Percentiles rank a stretch among this genome's conserved stretches.
Evolutionary conservation across 257 asterid species (phyloP).

Genomic region (Anisodus tanguticus): DNA sequence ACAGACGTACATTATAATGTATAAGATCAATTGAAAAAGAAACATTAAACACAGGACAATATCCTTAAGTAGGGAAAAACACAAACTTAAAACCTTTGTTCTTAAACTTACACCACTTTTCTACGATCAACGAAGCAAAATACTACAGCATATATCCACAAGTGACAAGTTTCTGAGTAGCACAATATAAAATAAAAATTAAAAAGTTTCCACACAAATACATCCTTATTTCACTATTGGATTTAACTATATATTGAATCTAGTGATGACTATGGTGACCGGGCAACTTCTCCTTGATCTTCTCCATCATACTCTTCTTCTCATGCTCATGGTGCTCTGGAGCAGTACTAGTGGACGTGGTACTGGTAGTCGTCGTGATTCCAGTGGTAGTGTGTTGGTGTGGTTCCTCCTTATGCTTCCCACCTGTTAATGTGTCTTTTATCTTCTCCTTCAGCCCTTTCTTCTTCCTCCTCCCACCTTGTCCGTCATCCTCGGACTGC

Average conservation of each 20-base stretch:
- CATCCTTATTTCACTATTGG: background rate
- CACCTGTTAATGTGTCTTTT: slow-evolving; percentile 59
- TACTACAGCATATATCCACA: background rate
- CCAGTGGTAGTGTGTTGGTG: slow-evolving; percentile 23
- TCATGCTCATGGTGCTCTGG: slow-evolving; percentile 46
- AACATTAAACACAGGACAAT: too few relatives aligned
- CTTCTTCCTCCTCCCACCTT: slow-evolving; percentile 75
- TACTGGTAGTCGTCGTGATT: slow-evolving; percentile 36
- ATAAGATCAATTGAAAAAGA: too few relatives aligned
- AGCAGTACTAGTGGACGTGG: slow-evolving; percentile 38
- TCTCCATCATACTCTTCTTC: slow-evolving; percentile 78
- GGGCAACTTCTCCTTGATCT: slow-evolving; percentile 78
- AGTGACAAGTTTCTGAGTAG: background rate
- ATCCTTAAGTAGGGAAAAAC: too few relatives aligned
- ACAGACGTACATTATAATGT: background rate
- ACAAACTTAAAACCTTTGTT: too few relatives aligned
- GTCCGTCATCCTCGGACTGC: slow-evolving; percentile 76
- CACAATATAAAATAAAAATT: background rate
- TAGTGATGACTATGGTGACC: slow-evolving; percentile 60
- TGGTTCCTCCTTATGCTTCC: slow-evolving; percentile 44
- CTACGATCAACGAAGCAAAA: background rate
- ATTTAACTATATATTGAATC: background rate
- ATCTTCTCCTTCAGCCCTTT: slow-evolving; percentile 66
- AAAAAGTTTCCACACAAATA: background rate
- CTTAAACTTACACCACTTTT: background rate